Conservation (phyloP, 2,329 filamentous ascomycete genomes). For the Aspergillus melleus region DNA sequence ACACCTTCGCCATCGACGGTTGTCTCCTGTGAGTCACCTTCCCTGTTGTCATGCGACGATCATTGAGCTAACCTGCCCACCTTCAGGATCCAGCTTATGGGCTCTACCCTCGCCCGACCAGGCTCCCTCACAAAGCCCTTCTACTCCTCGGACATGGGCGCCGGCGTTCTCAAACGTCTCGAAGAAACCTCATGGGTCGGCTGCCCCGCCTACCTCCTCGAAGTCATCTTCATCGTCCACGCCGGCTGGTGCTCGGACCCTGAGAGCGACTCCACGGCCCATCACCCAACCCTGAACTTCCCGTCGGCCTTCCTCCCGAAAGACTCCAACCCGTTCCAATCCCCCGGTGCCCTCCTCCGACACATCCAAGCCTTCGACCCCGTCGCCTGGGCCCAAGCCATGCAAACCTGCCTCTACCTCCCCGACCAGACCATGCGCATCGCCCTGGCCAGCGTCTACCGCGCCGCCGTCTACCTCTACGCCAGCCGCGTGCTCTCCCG, state of each 20-base stretch:
- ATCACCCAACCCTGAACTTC: conserved; percentile 28
- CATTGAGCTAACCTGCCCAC: conserved; percentile 2
- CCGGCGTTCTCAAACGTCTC: conserved; percentile 38
- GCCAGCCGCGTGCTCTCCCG: conserved; percentile 40
- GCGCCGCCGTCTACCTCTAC: conserved; percentile 43
- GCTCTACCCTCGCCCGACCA: conserved; percentile 41
- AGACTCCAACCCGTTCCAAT: conserved; percentile 30
- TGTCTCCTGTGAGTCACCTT: conserved; percentile 34
- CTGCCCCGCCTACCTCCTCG: conserved; percentile 42
- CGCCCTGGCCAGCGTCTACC: conserved; percentile 45
- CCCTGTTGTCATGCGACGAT: neutral
- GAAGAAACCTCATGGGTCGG: conserved; percentile 44
- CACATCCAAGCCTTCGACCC: conserved; percentile 43
- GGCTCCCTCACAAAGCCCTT: conserved; percentile 41
- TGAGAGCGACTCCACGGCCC: conserved; percentile 22
- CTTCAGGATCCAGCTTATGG: conserved; percentile 43
- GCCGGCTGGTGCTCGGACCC: conserved; percentile 36
- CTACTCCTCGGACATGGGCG: conserved; percentile 37
- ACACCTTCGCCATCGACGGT: conserved; percentile 39
- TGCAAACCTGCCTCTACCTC: conserved; percentile 47
- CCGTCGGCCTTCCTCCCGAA: conserved; percentile 27
- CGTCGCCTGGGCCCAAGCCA: conserved; percentile 37
- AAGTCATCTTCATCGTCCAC: conserved; percentile 43
- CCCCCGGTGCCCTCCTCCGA: conserved; percentile 33
- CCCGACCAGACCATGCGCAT: conserved; percentile 49